These are phyloP conservation scores for Yarrowia hollandica DNA, from an alignment of 805 yeast species.

Conservation along the genomic window DNA sequence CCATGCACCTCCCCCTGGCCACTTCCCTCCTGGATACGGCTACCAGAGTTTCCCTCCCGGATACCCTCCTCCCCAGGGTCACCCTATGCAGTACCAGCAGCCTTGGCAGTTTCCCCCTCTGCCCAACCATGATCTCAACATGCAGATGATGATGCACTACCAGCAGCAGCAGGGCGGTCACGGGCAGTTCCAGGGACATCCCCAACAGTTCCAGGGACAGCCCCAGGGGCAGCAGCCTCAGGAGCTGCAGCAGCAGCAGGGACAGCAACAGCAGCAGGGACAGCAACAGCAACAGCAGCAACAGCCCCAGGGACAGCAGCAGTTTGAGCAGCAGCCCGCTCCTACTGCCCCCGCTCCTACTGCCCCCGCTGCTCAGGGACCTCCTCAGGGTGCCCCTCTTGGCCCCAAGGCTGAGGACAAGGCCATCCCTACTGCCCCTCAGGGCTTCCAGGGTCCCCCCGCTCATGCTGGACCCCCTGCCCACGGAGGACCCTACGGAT, in stretches of 20 bases:
- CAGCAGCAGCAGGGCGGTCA: slow-evolving; percentile 31
- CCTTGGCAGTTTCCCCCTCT: slow-evolving; percentile 28
- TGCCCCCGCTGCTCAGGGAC: neutral
- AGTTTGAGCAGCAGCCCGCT: neutral
- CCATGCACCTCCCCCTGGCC: slow-evolving; percentile 37
- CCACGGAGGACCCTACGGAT: neutral
- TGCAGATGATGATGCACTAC: slow-evolving; percentile 31
- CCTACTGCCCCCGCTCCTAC: no score
- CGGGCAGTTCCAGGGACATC: slow-evolving; percentile 38
- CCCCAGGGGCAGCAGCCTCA: slow-evolving; percentile 38
- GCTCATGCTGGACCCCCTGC: neutral
- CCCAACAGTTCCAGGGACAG: slow-evolving; percentile 37
- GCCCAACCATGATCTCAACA: slow-evolving; percentile 26
- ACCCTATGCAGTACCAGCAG: slow-evolving; percentile 28
- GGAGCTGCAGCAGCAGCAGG: slow-evolving; percentile 35
- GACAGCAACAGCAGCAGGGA: slow-evolving; percentile 34
- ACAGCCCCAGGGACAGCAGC: neutral
- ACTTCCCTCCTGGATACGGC: slow-evolving; percentile 41
- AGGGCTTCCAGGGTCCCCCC: slow-evolving; percentile 9
- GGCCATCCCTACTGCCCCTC: slow-evolving; percentile 17
- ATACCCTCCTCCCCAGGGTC: slow-evolving; percentile 25
- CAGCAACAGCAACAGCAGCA: slow-evolving; percentile 34
- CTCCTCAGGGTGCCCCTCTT: neutral
- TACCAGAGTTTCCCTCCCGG: slow-evolving; percentile 28
- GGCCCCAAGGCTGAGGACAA: slow-evolving; percentile 5